Conservation (phyloP, 2,329 filamentous ascomycete genomes). For the Tolypocladium tropicale region DNA sequence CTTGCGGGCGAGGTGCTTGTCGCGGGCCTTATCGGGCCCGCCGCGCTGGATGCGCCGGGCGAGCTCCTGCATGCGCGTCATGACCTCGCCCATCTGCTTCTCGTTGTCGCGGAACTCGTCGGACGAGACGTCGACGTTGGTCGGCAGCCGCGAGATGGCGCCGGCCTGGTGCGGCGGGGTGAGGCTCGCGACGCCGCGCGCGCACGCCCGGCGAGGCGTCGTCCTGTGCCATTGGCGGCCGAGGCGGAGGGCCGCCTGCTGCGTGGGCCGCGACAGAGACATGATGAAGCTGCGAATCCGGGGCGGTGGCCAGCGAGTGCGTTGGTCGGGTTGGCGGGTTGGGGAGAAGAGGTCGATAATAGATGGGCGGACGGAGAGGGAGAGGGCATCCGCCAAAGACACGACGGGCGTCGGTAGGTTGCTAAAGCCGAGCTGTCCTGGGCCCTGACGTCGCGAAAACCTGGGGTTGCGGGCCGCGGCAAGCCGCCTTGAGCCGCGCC, state of each 20-base stretch:
- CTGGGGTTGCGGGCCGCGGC: constrained; percentile 20
- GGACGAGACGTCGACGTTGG: constrained; percentile 65
- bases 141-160: constrained; percentile 72
- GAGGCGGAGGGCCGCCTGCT: constrained; percentile 31
- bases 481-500: constrained; percentile 34
- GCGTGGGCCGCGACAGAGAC: constrained; percentile 36
- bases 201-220: constrained; percentile 17
- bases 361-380: not conserved
- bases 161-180: constrained; percentile 71
- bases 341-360: not conserved
- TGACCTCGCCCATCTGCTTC: constrained; percentile 63
- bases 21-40: constrained; percentile 68
- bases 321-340: constrained; percentile 27
- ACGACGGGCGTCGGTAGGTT: too few species aligned
- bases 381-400: too few species aligned
- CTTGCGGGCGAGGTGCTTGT: constrained; percentile 77
- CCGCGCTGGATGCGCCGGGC: constrained; percentile 64
- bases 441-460: constrained; percentile 5
- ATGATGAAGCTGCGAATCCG: constrained; percentile 19
- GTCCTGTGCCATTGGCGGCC: constrained; percentile 6
- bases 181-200: constrained; percentile 57
- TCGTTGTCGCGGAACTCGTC: constrained; percentile 75
- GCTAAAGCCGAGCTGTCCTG: constrained; percentile 2
- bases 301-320: not conserved
- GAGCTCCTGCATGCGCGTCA: constrained; percentile 56